These are phyloP conservation scores for Falciphora oryzae DNA, from an alignment of 2,329 filamentous ascomycete genomes.

Conservation along the genomic window DNA sequence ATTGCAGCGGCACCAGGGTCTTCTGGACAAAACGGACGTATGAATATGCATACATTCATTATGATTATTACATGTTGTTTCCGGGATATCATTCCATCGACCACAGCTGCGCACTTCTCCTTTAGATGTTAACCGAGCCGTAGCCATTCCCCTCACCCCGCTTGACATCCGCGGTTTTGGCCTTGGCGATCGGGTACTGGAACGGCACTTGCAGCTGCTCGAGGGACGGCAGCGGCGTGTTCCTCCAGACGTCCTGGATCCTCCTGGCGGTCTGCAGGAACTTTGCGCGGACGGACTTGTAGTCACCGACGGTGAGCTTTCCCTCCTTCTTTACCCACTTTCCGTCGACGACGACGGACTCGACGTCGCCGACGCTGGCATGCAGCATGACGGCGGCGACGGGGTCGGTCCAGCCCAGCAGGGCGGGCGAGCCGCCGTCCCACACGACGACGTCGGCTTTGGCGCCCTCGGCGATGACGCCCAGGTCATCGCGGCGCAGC, in stretches of 20 bases:
- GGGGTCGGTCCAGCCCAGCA: conserved; percentile 50
- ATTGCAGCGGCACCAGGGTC: no score
- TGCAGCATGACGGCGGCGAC: conserved; percentile 52
- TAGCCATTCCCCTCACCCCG: conserved; percentile 15
- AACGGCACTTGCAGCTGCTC: conserved; percentile 12
- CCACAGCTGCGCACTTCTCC: background rate
- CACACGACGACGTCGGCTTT: conserved; percentile 51
- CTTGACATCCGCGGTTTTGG: conserved; percentile 12
- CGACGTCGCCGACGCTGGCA: conserved; percentile 45
- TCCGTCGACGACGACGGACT: conserved; percentile 44
- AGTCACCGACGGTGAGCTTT: conserved; percentile 24
- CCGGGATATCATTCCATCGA: no score
- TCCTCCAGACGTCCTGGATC: conserved; percentile 23
- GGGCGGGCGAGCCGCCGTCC: conserved; percentile 39
- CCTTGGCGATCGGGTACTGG: background rate
- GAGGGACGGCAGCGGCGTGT: conserved; percentile 22
- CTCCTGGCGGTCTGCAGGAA: conserved; percentile 29
- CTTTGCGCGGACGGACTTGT: conserved; percentile 20
- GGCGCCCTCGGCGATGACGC: conserved; percentile 40
- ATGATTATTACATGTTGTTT: no score
- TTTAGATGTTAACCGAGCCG: conserved; percentile 10
- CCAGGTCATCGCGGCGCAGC: conserved; percentile 44
- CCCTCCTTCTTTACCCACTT: conserved; percentile 40
- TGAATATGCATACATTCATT: no score
- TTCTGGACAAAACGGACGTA: no score